A percentile compares a stretch with the other conserved stretches of the same genome.
Conservation (phyloP, 352 stramenopile genomes). For the Phytophthora lateralis region DNA sequence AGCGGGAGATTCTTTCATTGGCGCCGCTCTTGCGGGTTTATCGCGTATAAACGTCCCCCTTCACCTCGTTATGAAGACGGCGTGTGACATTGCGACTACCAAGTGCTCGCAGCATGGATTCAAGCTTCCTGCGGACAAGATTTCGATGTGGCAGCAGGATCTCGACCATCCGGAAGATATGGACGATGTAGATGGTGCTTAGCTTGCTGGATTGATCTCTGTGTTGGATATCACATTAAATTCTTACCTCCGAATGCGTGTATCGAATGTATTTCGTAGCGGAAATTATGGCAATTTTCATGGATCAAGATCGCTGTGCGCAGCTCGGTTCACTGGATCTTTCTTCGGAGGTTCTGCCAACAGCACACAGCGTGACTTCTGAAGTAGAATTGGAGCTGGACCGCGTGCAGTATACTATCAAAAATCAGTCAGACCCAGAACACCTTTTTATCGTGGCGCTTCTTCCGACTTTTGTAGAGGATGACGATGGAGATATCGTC, state of each 20-base stretch:
- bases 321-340: background rate
- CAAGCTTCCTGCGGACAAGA: constrained; percentile 28
- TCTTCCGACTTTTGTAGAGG: constrained; percentile 15
- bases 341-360: background rate
- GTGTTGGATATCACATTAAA: background rate
- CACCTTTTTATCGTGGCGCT: constrained; percentile 11
- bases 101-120: constrained; percentile 74
- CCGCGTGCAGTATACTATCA: background rate
- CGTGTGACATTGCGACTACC: constrained; percentile 56
- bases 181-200: constrained; percentile 8
- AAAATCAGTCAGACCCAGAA: background rate
- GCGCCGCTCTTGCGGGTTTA: constrained; percentile 58
- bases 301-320: background rate
- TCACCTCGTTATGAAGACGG: constrained; percentile 38
- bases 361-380: constrained; percentile 23
- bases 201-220: constrained; percentile 1
- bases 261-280: constrained; percentile 1
- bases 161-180: constrained; percentile 10
- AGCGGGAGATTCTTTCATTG: constrained; percentile 79
- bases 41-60: constrained; percentile 33
- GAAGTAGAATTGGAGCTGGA: constrained; percentile 29
- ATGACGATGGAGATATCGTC: constrained; percentile 34
- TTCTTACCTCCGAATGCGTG: constrained; percentile 9
- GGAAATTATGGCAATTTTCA: background rate
- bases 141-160: constrained; percentile 25